Evolutionary conservation across 805 yeast genomes (phyloP), one percentile per base, ranked within the genome.

Genomic region (Allodekkera sacchari): DNA sequence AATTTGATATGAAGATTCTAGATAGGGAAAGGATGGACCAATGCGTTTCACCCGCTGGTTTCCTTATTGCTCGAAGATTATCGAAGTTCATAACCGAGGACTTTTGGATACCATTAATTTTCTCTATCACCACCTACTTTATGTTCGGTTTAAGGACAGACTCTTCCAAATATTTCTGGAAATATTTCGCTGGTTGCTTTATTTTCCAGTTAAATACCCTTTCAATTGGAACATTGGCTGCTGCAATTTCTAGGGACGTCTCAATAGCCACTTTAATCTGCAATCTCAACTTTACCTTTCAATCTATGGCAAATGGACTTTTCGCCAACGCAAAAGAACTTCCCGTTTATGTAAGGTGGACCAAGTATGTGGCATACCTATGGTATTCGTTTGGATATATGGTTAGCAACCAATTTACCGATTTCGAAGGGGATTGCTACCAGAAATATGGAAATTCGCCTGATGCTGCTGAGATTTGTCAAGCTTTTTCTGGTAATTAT

Each of bases 341-440:
- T 75, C 94, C 94, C 0, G 94, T 82, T 1, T 85, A 85, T 46
- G 94, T 84, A 7, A 64, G 84, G 22, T 84, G 95, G 95, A 68
- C 78, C 5, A 82, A 79, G 48, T 84, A 81, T 53, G 59, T 77
- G 35, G 77, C 89, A 0, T 81, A 71, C 48, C 64, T 79, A 32
- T 85, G 88, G 83, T 84, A 80, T 48, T 77, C 77, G 0, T 81
- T 80, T 53, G 92, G 92, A 3, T 77, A 76, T 2, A 46, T 77
- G 35, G 45, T 68, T 25, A 66, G 87, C 0, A 80, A 77, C 47
- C 77, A 83, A 43, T 84, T 71, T 48, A 62, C 80, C 2, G 71
- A 66, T 21, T 81, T 64, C 58, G 38, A 52, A 25, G 85, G 85
- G 10, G 73, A 69, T 32, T 77, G 84, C 44, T 64, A 39, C 25